Percentiles rank a stretch among this genome's conserved stretches.
Evolutionary conservation across 768 basidiomycete species (phyloP).

Genomic region (Termitomyces sp.): DNA sequence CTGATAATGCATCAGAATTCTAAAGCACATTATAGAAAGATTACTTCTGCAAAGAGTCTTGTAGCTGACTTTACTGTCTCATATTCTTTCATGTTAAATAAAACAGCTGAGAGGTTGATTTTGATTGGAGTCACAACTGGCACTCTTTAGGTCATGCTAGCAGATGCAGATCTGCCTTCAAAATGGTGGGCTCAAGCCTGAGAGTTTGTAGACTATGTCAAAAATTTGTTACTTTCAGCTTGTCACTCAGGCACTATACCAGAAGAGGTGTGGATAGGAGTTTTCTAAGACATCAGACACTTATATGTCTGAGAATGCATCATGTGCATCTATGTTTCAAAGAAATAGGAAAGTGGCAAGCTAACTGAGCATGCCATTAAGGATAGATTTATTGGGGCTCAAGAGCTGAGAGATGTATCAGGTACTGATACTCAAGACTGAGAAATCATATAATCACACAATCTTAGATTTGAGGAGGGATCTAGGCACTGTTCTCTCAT

Average conservation of each 20-base stretch:
- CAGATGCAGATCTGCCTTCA: background rate
- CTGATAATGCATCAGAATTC: too few relatives aligned
- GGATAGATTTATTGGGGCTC: slow-evolving; percentile 10
- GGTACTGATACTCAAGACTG: too few relatives aligned
- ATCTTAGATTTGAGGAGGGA: too few relatives aligned
- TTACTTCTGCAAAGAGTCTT: background rate
- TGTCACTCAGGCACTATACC: slow-evolving; percentile 3
- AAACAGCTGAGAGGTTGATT: background rate
- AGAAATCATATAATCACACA: too few relatives aligned
- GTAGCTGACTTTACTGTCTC: background rate
- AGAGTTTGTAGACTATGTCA: background rate
- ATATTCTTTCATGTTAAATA: background rate
- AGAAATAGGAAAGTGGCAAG: slow-evolving; percentile 12
- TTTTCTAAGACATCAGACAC: background rate
- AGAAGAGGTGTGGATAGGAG: slow-evolving; percentile 11
- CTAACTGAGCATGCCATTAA: background rate
- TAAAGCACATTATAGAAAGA: background rate
- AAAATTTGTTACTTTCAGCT: slow-evolving; percentile 11
- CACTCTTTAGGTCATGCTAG: background rate
- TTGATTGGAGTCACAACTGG: background rate
- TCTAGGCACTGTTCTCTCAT: too few relatives aligned
- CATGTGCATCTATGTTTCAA: slow-evolving; percentile 10
- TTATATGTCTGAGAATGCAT: background rate
- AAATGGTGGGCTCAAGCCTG: slow-evolving; percentile 10
- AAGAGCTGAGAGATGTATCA: too few relatives aligned